phyloP scores from a whole-genome alignment of 2,329 filamentous ascomycete genomes.

The Neonectria neomacrospora region DNA sequence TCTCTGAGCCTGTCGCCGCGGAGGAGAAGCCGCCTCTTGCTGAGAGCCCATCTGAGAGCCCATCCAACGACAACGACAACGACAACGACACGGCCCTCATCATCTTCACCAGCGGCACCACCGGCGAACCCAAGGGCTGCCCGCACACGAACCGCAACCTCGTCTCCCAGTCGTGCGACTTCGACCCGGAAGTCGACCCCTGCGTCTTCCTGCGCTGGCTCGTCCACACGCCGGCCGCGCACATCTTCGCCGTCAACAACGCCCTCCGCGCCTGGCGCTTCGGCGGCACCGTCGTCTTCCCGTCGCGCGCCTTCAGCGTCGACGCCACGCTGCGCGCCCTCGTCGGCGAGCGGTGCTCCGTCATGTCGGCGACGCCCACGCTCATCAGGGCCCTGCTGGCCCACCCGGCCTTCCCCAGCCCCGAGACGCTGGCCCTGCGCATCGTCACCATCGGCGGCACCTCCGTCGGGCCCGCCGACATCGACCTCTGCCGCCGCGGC shows the following conservation, averaged over 20 bases:
- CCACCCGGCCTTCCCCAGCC: slow-evolving; percentile 44
- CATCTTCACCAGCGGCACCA: slow-evolving; percentile 63
- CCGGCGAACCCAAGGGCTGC: slow-evolving; percentile 59
- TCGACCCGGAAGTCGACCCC: slow-evolving; percentile 49
- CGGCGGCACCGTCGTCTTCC: slow-evolving; percentile 50
- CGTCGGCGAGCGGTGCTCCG: slow-evolving; percentile 48
- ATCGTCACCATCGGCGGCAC: slow-evolving; percentile 52
- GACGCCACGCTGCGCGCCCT: slow-evolving; percentile 48
- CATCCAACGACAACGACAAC: neutral
- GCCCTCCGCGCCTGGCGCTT: slow-evolving; percentile 51
- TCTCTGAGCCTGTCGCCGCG: neutral
- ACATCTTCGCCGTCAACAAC: slow-evolving; percentile 55
- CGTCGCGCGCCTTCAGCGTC: slow-evolving; percentile 49
- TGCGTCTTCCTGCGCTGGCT: slow-evolving; percentile 49
- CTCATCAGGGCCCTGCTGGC: slow-evolving; percentile 48
- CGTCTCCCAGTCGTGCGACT: slow-evolving; percentile 51
- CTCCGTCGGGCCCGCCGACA: slow-evolving; percentile 46
- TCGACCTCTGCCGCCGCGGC: slow-evolving; percentile 46
- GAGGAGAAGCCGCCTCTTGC: no score
- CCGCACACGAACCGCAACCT: slow-evolving; percentile 54
- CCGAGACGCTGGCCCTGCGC: slow-evolving; percentile 44
- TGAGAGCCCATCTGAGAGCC: no score
- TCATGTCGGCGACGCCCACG: slow-evolving; percentile 55
- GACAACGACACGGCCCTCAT: slow-evolving; percentile 48
- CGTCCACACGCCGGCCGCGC: slow-evolving; percentile 52